Conservation (phyloP, 768 basidiomycete genomes). For the Boletus vermiculosoides region DNA sequence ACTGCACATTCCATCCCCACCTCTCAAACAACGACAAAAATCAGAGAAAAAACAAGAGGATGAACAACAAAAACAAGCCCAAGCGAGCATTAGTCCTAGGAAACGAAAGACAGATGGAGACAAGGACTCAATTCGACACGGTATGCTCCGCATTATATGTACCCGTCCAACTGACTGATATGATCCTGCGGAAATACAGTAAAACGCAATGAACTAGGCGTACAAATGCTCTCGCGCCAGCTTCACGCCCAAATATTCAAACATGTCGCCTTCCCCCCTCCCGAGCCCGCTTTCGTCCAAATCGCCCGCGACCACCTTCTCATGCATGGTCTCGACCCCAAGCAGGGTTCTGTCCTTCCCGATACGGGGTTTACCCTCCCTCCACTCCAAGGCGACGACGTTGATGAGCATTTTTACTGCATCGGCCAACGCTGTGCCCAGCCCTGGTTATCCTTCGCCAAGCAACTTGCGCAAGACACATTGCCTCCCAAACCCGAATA, state of each 20-base stretch:
- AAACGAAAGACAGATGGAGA: not conserved
- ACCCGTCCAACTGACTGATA: not conserved
- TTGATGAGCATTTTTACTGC: constrained; percentile 86
- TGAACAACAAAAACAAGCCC: not conserved
- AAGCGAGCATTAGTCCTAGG: not conserved
- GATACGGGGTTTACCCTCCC: constrained; percentile 82
- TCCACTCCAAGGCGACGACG: constrained; percentile 71
- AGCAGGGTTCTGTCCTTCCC: constrained; percentile 77
- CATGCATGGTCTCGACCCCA: constrained; percentile 78
- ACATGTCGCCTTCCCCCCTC: constrained; percentile 59
- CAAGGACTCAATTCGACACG: not conserved
- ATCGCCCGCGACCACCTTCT: constrained; percentile 80
- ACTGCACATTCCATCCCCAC: constrained; percentile 13
- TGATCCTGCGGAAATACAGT: constrained; percentile 34
- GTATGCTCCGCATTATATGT: not conserved
- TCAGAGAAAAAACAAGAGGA: not conserved
- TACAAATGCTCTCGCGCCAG: constrained; percentile 83
- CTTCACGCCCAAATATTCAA: constrained; percentile 84
- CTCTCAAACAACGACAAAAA: constrained; percentile 17
- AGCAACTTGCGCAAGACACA: constrained; percentile 47
- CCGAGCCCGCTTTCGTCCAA: constrained; percentile 58
- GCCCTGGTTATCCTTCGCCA: constrained; percentile 75
- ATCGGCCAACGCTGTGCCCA: constrained; percentile 68
- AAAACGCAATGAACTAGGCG: constrained; percentile 86
- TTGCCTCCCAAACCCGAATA: constrained; percentile 62